phyloP scores from a whole-genome alignment of 2,329 filamentous ascomycete species.

The Drechslerella dactyloides region DNA sequence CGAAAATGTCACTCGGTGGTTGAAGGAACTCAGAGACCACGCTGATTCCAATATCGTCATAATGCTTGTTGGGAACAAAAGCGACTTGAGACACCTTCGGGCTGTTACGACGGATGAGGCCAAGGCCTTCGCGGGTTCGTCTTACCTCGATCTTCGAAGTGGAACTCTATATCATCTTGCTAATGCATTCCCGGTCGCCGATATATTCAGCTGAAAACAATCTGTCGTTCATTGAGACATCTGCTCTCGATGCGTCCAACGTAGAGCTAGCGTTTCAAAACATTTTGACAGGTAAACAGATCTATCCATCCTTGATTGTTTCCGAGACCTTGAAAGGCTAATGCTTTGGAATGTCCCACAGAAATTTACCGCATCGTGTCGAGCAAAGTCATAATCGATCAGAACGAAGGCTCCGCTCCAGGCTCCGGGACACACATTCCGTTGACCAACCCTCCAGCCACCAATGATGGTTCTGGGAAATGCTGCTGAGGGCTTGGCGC shows the following conservation, averaged over 20 bases:
- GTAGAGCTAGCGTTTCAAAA: constrained; percentile 99
- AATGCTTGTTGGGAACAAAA: constrained; percentile 99
- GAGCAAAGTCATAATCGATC: constrained; percentile 86
- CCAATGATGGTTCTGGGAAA: constrained; percentile 75
- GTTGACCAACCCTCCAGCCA: constrained; percentile 84
- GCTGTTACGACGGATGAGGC: constrained; percentile 97
- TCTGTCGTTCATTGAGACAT: constrained; percentile 98
- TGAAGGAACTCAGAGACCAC: constrained; percentile 97
- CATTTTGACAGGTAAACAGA: constrained; percentile 84
- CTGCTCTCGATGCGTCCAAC: constrained; percentile 96
- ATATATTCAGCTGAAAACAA: constrained; percentile 81
- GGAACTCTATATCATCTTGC: background rate
- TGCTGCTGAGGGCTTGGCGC: constrained; percentile 69
- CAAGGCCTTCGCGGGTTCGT: constrained; percentile 92
- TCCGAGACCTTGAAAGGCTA: constrained; percentile 1
- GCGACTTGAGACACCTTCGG: constrained; percentile 97
- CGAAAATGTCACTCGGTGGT: constrained; percentile 97
- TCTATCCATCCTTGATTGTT: background rate
- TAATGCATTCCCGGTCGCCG: background rate
- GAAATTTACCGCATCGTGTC: constrained; percentile 99
- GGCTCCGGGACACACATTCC: constrained; percentile 82
- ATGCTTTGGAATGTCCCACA: constrained; percentile 58
- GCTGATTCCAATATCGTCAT: constrained; percentile 99
- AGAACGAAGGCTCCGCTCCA: constrained; percentile 81
- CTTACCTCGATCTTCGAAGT: constrained; percentile 3